These are phyloP conservation scores for Barbarea vulgaris DNA, from an alignment of 345 rosid species.

Conservation along the genomic window DNA sequence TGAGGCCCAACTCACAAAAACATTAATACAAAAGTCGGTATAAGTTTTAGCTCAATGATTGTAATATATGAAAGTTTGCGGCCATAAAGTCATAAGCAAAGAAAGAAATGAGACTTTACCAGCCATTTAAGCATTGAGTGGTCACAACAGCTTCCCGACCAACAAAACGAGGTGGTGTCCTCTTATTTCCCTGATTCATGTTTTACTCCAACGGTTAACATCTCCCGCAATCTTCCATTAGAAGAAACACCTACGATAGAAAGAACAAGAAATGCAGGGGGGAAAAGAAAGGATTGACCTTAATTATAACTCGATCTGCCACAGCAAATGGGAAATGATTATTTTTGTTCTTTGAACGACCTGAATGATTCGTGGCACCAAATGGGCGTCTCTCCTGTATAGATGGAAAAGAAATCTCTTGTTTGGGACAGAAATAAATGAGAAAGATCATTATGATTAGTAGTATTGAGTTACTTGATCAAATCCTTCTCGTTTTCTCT, in stretches of 20 bases:
- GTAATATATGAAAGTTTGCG: background rate
- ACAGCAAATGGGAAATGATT: slow-evolving; percentile 90
- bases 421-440: slow-evolving; percentile 10
- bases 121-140: slow-evolving; percentile 96
- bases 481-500: slow-evolving; percentile 82
- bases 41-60: slow-evolving; percentile 1
- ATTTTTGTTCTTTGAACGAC: slow-evolving; percentile 65
- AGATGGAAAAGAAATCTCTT: slow-evolving; percentile 1
- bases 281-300: slow-evolving; percentile 47
- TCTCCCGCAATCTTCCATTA: slow-evolving; percentile 4
- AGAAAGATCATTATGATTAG: slow-evolving; percentile 1
- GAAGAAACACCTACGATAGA: slow-evolving; percentile 10
- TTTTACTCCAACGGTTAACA: slow-evolving; percentile 35
- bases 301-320: slow-evolving; percentile 83
- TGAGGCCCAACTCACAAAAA: background rate
- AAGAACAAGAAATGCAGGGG: background rate
- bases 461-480: slow-evolving; percentile 61
- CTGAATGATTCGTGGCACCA: slow-evolving; percentile 50
- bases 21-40: background rate
- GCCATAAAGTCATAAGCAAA: background rate
- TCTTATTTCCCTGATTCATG: slow-evolving; percentile 83
- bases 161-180: slow-evolving; percentile 94
- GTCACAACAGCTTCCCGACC: slow-evolving; percentile 96
- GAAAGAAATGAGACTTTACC: slow-evolving; percentile 49
- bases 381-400: slow-evolving; percentile 71